Conservation (phyloP, 805 yeast species). For the Saccharomyces eubayanus region DNA sequence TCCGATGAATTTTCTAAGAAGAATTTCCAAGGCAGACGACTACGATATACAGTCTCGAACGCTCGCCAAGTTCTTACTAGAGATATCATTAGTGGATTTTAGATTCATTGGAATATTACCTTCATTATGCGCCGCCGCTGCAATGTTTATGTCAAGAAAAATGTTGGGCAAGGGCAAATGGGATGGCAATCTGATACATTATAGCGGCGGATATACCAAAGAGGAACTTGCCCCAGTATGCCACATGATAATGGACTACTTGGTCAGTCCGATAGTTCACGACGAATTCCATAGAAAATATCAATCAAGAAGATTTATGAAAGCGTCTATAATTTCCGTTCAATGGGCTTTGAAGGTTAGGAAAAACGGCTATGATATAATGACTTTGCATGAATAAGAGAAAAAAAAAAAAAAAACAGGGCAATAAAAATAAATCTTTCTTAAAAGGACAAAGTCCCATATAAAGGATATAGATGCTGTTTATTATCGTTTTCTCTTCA, state of each 20-base stretch:
- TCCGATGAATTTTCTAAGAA: constrained; percentile 85
- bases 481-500: background rate
- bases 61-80: constrained; percentile 77
- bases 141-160: constrained; percentile 77
- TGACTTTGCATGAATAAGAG: constrained; percentile 31
- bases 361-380: constrained; percentile 32
- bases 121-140: constrained; percentile 77
- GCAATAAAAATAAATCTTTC: background rate
- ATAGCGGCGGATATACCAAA: constrained; percentile 82
- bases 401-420: background rate
- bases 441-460: background rate
- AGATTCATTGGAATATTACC: constrained; percentile 72
- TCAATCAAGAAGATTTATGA: constrained; percentile 80
- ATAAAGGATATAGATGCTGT: background rate
- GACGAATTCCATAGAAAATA: constrained; percentile 92
- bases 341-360: constrained; percentile 67
- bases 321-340: constrained; percentile 70
- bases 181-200: constrained; percentile 82
- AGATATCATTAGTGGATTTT: constrained; percentile 71
- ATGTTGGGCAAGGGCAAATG: constrained; percentile 67
- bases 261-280: constrained; percentile 73
- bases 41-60: constrained; percentile 88
- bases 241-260: constrained; percentile 65
- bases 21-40: constrained; percentile 90
- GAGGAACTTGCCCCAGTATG: constrained; percentile 64